A percentile compares a stretch with the other conserved stretches of the same genome.
These are phyloP conservation scores for Aristolochia contorta DNA, from an alignment of 164 flowering plant genomes.

Conservation along the genomic window DNA sequence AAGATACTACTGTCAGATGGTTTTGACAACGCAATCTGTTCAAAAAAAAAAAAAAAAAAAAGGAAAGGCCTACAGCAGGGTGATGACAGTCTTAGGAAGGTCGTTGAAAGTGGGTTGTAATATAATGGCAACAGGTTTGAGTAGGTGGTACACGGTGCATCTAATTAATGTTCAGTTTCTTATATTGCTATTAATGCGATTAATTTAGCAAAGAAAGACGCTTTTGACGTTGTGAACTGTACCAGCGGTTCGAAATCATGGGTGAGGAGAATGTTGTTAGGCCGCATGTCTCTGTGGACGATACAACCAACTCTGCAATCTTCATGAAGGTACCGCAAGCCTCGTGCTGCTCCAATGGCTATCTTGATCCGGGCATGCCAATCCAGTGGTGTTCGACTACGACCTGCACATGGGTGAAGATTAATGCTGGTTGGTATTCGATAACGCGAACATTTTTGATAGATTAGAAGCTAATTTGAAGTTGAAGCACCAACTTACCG, in stretches of 20 bases:
- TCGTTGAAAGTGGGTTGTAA: too few species aligned
- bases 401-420: slow-evolving; percentile 22
- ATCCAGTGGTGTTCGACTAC: slow-evolving; percentile 28
- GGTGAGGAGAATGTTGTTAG: slow-evolving; percentile 77
- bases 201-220: too few species aligned
- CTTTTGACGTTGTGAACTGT: not conserved
- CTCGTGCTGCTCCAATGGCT: slow-evolving; percentile 82
- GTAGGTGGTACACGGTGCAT: too few species aligned
- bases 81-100: too few species aligned
- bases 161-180: too few species aligned
- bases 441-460: not conserved
- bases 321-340: slow-evolving; percentile 86
- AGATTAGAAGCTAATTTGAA: not conserved
- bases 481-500: slow-evolving; percentile 30
- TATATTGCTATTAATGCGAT: too few species aligned
- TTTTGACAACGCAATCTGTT: too few species aligned
- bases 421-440: not conserved
- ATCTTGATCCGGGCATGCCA: slow-evolving; percentile 60
- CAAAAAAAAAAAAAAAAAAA: too few species aligned
- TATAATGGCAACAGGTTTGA: too few species aligned
- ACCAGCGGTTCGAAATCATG: slow-evolving; percentile 92
- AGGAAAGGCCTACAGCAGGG: too few species aligned
- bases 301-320: slow-evolving; percentile 93
- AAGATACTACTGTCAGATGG: too few species aligned
- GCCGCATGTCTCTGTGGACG: slow-evolving; percentile 69